phyloP scores from a whole-genome alignment of 495 filamentous ascomycete species.

The Schizothecium vesticola region DNA sequence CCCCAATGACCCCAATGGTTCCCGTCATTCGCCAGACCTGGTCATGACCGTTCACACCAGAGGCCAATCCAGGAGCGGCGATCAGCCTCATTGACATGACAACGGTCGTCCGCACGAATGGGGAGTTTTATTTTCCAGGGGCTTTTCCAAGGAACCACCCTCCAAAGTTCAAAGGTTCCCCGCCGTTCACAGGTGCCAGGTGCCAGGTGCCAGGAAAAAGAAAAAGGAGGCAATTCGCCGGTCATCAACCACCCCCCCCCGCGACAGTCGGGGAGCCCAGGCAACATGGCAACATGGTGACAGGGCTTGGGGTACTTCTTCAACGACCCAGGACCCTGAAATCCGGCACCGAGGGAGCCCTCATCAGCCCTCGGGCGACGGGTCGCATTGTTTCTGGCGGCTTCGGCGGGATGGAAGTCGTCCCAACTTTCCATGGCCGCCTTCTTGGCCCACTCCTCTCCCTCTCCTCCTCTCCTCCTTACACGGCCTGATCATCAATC shows the following conservation, averaged over 20 bases:
- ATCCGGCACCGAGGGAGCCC: background rate
- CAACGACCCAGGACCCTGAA: slow-evolving; percentile 8
- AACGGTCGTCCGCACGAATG: background rate
- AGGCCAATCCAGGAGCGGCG: background rate
- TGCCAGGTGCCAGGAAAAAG: slow-evolving; percentile 1
- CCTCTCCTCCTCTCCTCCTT: background rate
- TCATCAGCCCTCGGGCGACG: background rate
- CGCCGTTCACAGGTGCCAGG: background rate
- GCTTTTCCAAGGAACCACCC: background rate
- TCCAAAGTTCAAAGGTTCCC: background rate
- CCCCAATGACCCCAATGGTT: slow-evolving; percentile 1
- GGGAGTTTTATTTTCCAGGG: background rate
- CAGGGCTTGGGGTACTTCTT: background rate
- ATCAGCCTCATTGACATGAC: slow-evolving; percentile 1
- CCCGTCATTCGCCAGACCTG: background rate
- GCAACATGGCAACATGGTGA: background rate
- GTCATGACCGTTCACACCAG: background rate
- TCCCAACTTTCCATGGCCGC: background rate
- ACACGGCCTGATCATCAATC: background rate
- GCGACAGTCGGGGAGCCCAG: too few relatives aligned
- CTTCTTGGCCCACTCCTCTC: background rate
- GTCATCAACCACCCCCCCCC: background rate
- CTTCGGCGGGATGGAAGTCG: background rate
- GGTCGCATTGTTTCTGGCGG: slow-evolving; percentile 2
- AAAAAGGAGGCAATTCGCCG: slow-evolving; percentile 9